Evolutionary conservation across 2,329 filamentous ascomycete genomes (phyloP), one percentile per base, ranked within the genome.

Genomic region (Ophiostoma himal-ulmi): DNA sequence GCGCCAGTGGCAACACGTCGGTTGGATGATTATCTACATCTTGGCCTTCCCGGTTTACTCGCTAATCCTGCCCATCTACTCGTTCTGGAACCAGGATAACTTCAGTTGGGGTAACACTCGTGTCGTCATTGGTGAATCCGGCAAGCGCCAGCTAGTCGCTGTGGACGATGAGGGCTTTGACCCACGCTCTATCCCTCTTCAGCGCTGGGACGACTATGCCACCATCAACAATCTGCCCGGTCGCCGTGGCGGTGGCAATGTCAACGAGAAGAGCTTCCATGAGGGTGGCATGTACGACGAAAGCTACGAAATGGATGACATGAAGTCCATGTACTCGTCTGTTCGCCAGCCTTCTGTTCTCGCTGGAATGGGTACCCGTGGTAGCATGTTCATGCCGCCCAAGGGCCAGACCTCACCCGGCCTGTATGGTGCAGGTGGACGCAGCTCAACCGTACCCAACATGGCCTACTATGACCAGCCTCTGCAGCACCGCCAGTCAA

Each of bases 71-170:
- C 95, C 95, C 0, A 82, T 99, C 73, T 99, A 98, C 83, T 97
- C 94, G 0, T 99, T 99, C 89, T 99, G 95, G 95, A 96, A 97
- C 81, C 94, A 97, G 80, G 95, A 99, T 81, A 94, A 99, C 82
- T 99, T 99, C 85, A 90, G 90, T 1, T 99, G 95, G 95, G 95
- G 95, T 85, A 98, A 95, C 82, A 99, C 95, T 0, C 93, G 95
- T 86, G 89, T 99, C 74, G 95, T 99, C 75, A 91, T 98, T 74
- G 94, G 93, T 72, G 95, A 99, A 80, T 93, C 94, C 79, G 94
- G 94, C 73, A 87, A 87, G 78, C 97, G 96, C 82, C 89, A 96
- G 77, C 84, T 97, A n/a, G 85, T 99, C 69, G 93, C 93, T 0
- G 88, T 94, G 2, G 91, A 94, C 36, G 89, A 91, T 72, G 93